Evolutionary conservation across 305 asterid species (phyloP).

Genomic region (Fraxinus baroniana): DNA sequence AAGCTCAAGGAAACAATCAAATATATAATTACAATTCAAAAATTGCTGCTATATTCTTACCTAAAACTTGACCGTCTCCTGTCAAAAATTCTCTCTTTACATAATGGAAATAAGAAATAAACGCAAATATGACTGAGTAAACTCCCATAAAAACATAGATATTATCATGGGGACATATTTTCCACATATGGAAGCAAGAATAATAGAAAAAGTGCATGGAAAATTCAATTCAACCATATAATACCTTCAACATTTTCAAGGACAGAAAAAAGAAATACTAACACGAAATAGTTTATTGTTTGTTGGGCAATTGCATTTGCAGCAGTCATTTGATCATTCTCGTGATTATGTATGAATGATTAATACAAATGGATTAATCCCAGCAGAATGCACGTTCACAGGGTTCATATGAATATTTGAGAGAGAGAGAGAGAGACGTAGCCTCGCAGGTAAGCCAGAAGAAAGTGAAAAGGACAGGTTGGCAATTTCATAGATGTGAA

Average conservation of each 20-base stretch:
- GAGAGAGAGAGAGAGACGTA: constrained; percentile 5
- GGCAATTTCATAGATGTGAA: constrained; percentile 36
- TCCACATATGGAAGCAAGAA: constrained; percentile 25
- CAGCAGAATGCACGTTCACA: constrained; percentile 3
- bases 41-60: constrained; percentile 27
- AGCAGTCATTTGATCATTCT: constrained; percentile 42
- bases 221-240: constrained; percentile 25
- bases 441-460: constrained; percentile 30
- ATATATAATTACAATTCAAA: constrained; percentile 26
- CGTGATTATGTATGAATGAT: constrained; percentile 32
- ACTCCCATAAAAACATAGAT: constrained; percentile 29
- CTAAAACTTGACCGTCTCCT: constrained; percentile 45
- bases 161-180: constrained; percentile 26
- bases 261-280: constrained; percentile 24
- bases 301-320: constrained; percentile 31
- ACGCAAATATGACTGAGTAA: constrained; percentile 44
- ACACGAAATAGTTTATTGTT: constrained; percentile 42
- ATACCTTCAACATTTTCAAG: constrained; percentile 3
- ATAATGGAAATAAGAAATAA: constrained; percentile 35
- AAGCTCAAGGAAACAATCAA: constrained; percentile 18
- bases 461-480: constrained; percentile 31
- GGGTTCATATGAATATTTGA: neutral
- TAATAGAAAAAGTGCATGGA: constrained; percentile 3
- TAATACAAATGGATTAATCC: constrained; percentile 9
- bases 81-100: constrained; percentile 18